Conservation (phyloP, 495 filamentous ascomycete genomes). For the Delitschia confertaspora region DNA sequence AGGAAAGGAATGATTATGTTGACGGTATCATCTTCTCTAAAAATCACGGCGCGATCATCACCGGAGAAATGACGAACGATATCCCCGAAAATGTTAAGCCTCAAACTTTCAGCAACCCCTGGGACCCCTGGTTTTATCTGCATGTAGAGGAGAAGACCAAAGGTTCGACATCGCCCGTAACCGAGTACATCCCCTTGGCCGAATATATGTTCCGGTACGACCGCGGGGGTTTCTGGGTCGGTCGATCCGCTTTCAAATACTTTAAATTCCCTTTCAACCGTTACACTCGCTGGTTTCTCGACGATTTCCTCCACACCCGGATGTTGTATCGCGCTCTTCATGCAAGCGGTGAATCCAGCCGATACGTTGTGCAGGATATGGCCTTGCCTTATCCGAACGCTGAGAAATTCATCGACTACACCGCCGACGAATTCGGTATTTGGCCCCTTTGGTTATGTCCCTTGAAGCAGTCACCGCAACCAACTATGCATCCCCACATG, state of each 20-base stretch:
- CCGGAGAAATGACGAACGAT: constrained; percentile 41
- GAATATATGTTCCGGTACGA: constrained; percentile 60
- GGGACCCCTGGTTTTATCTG: constrained; percentile 54
- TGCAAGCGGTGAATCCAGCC: constrained; percentile 40
- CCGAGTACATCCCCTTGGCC: constrained; percentile 44
- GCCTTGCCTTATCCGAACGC: constrained; percentile 43
- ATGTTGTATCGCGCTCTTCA: constrained; percentile 54
- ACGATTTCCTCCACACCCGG: constrained; percentile 56
- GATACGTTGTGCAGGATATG: constrained; percentile 50
- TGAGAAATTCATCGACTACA: constrained; percentile 43
- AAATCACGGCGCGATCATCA: constrained; percentile 45
- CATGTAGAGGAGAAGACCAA: constrained; percentile 35
- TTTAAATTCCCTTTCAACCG: constrained; percentile 47
- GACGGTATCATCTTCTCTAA: constrained; percentile 43
- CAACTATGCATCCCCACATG: constrained; percentile 26
- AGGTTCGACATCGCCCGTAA: constrained; percentile 25
- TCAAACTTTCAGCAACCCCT: constrained; percentile 39
- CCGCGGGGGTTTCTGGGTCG: constrained; percentile 54
- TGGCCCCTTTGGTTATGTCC: constrained; percentile 57
- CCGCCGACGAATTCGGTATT: constrained; percentile 38
- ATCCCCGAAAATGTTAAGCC: constrained; percentile 30
- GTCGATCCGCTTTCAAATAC: constrained; percentile 46
- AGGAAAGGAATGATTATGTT: constrained; percentile 28
- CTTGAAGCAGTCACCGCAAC: constrained; percentile 36
- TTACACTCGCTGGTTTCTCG: constrained; percentile 48